A percentile compares a stretch with the other conserved stretches of the same genome.
These are phyloP conservation scores for Solanum infundibuliforme DNA, from an alignment of 257 asterid genomes.

Conservation along the genomic window DNA sequence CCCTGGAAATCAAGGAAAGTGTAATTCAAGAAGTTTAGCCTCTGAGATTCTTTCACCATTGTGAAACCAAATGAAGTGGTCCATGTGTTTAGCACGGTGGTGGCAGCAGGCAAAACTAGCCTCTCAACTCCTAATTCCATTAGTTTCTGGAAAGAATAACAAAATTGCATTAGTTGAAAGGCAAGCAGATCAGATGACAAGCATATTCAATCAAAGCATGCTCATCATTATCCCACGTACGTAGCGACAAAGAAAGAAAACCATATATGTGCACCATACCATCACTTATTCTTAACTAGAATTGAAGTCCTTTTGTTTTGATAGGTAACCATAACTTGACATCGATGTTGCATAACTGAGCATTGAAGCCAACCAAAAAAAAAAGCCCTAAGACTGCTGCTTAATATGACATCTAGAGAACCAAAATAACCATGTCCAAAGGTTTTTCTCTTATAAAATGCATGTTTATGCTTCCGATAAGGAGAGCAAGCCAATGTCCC, in stretches of 20 bases:
- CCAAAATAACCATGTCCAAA: background rate
- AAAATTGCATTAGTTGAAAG: background rate
- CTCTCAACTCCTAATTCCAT: slow-evolving; percentile 55
- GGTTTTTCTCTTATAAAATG: background rate
- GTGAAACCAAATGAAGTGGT: slow-evolving; percentile 58
- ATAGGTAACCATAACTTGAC: background rate
- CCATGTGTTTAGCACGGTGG: slow-evolving; percentile 54
- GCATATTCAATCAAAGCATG: background rate
- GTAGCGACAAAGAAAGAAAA: background rate
- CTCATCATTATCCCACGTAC: background rate
- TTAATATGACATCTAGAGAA: background rate
- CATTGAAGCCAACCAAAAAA: background rate
- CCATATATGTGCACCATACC: background rate
- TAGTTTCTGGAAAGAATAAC: slow-evolving; percentile 39
- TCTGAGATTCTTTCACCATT: slow-evolving; percentile 32
- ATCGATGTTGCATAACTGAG: background rate
- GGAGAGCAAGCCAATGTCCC: background rate
- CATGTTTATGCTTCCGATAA: background rate
- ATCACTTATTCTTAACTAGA: background rate
- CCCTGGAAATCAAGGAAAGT: slow-evolving; percentile 64
- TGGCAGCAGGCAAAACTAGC: slow-evolving; percentile 67
- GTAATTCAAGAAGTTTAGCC: slow-evolving; percentile 31
- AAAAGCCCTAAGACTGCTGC: background rate
- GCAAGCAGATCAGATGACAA: background rate
- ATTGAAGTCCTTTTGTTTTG: background rate